Percentiles rank a stretch among this genome's conserved stretches.
Evolutionary conservation across 371 early-diverging fungal species (phyloP).

Genomic region (Smittium culicis): DNA sequence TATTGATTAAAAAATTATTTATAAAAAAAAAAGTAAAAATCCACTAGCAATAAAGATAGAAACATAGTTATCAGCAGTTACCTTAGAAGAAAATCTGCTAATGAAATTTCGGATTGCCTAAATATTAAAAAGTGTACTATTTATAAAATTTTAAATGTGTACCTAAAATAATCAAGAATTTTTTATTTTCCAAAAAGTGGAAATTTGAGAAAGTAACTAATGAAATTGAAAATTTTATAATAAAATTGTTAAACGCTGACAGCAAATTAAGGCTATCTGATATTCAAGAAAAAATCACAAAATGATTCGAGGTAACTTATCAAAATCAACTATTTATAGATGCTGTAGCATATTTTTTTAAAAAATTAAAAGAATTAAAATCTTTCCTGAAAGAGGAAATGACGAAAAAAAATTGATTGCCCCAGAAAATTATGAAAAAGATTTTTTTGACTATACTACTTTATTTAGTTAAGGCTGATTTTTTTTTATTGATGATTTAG

Average conservation of each 20-base stretch:
- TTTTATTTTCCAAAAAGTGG: neutral
- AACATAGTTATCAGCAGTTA: neutral
- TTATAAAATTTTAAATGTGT: neutral
- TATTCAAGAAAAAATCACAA: neutral
- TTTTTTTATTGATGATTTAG: neutral
- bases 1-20: too few species aligned
- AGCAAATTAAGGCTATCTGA: neutral
- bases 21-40: neutral
- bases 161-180: neutral
- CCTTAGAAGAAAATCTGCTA: neutral
- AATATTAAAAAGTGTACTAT: neutral
- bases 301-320: neutral
- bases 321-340: neutral
- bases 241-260: neutral
- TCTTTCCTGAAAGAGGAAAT: neutral
- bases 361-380: neutral
- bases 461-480: neutral
- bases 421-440: neutral
- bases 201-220: neutral
- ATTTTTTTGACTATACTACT: neutral
- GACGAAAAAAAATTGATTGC: neutral
- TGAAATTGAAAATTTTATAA: neutral
- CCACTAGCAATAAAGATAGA: neutral
- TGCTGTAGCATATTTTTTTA: neutral
- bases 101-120: neutral